Conservation (phyloP, 2,329 filamentous ascomycete genomes). For the Zymoseptoria pseudotritici region DNA sequence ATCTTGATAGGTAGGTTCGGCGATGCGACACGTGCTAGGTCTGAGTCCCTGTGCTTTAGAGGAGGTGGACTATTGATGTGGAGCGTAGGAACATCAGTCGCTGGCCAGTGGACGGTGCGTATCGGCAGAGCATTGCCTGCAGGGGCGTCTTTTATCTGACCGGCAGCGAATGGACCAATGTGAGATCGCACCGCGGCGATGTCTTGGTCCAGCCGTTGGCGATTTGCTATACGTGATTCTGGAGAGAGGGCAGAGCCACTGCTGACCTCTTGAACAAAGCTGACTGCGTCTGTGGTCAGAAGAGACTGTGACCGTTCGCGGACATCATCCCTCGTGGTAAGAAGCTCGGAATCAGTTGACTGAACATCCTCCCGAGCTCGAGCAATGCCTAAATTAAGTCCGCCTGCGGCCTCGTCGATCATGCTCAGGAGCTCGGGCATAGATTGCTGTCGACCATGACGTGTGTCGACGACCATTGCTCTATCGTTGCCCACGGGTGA, state of each 20-base stretch:
- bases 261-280: background rate
- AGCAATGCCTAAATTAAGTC: slow-evolving; percentile 20
- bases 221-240: slow-evolving; percentile 21
- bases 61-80: background rate
- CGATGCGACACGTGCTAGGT: background rate
- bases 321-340: background rate
- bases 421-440: slow-evolving; percentile 31
- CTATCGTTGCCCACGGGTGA: slow-evolving; percentile 3
- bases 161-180: background rate
- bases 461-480: slow-evolving; percentile 26
- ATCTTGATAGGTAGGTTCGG: background rate
- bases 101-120: background rate
- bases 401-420: slow-evolving; percentile 31
- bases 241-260: background rate
- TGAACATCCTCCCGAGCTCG: background rate
- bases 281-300: background rate
- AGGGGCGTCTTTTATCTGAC: background rate
- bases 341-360: background rate
- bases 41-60: background rate
- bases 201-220: slow-evolving; percentile 9
- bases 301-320: background rate
- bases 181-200: slow-evolving; percentile 4
- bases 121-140: background rate
- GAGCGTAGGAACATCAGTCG: background rate
- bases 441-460: slow-evolving; percentile 23